Evolutionary conservation across 352 stramenopile genomes (phyloP).

Genomic region (Phytophthora agathidicida): DNA sequence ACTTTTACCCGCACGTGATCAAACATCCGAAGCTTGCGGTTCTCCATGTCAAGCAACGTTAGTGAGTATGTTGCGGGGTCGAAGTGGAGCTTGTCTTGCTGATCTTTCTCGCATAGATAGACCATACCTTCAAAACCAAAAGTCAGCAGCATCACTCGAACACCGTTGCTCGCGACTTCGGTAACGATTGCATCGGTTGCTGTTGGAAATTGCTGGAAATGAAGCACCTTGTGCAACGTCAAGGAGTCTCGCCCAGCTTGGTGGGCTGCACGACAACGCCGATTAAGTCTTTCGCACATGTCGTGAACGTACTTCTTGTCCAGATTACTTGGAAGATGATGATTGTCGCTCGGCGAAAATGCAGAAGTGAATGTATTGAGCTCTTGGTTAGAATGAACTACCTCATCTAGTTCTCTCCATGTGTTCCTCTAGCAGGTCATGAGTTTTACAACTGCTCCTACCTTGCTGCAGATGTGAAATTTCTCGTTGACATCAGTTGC

Average conservation of each 20-base stretch:
- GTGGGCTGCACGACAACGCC: constrained; percentile 94
- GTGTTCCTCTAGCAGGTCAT: too few relatives aligned
- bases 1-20: constrained; percentile 68
- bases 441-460: too few relatives aligned
- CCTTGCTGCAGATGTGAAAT: too few relatives aligned
- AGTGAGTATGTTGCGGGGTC: constrained; percentile 52
- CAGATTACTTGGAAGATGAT: constrained; percentile 92
- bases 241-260: constrained; percentile 94
- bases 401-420: too few relatives aligned
- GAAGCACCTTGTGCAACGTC: constrained; percentile 95
- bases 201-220: constrained; percentile 90
- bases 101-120: constrained; percentile 72
- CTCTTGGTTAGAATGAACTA: too few relatives aligned
- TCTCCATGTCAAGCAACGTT: constrained; percentile 45
- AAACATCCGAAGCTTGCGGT: constrained; percentile 61
- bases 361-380: too few relatives aligned
- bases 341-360: too few relatives aligned
- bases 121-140: constrained; percentile 98
- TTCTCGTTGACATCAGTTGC: too few relatives aligned
- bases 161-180: constrained; percentile 89
- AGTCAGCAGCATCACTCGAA: constrained; percentile 94
- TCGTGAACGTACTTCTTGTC: constrained; percentile 93
- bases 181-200: constrained; percentile 91
- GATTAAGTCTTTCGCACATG: constrained; percentile 96
- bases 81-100: constrained; percentile 41